Base-by-base conservation (phyloP, 345 rosid genomes). In the Eucalyptus pauciflora region DNA sequence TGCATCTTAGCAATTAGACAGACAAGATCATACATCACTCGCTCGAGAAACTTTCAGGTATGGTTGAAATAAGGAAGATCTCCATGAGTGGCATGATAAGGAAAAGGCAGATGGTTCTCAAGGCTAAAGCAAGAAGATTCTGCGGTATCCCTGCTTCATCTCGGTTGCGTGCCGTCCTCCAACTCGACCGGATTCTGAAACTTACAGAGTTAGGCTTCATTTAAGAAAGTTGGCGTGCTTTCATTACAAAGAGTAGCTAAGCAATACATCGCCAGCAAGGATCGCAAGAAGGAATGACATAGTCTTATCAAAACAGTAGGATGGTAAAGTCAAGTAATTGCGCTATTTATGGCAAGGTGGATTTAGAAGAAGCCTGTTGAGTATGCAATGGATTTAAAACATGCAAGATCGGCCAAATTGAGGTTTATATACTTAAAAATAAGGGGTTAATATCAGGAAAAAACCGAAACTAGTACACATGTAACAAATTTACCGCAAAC, bases 131-230 rank as follows among this genome's bases (percentile, higher is more conserved):
- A 50, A 76, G 62, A 87, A 87, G 18, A 29, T 87, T 71, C 22
- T 86, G 31, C 25, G 88, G 45, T 25, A 50, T 92, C 95, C 99
- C 96, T 94, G 97, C 88, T 93, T 92, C 98, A 95, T 98, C 99
- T 48, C 98, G 95, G 87, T 96, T 90, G 87, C 96, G 98, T 49
- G 99, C 96, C 50, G 93, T 96, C 93, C 91, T 96, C 96, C 89
- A 97, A 91, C 93, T 98, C 99, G 88, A 94, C 94, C 6, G 96
- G 94, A 87, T 98, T 98, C 98, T 97, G 89, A 15, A 86, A 87
- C 15, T 33, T 54, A 52, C 87, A 88, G 81, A 41, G 33, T 56
- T 85, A 90, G 86, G 86, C 87, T 37, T 48, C 41, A 41, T 27
- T 87, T 24, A 7, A 25, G 51, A 43, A 50, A 87, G 29, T 46